Evolutionary conservation across 805 yeast genomes (phyloP), one percentile per base, ranked within the genome.

Genomic region (Saturnispora hagleri): DNA sequence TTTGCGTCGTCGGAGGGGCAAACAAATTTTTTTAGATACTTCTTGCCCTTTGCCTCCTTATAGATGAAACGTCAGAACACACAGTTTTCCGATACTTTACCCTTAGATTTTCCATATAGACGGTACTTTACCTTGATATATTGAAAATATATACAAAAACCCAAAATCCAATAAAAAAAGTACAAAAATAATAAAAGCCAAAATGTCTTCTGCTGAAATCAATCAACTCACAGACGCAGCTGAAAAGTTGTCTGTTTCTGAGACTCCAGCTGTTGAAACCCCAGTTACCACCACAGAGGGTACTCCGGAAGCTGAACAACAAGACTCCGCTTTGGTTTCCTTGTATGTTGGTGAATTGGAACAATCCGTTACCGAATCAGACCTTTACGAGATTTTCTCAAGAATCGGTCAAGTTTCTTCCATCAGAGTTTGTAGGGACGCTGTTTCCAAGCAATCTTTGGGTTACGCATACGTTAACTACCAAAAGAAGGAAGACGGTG

Each of bases 401-500:
- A 89, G 87, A 67, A 79, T 91, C 63, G 99, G 98, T 62, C 89
- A 88, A 66, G 98, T 93, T 55, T 81, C 97, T 33, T 88, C 97
- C 57, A 90, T 93, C 71, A 90, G 98, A 77, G 97, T 93, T 58
- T 93, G 99, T 78, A 91, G 99, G 76, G 98, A 93, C 69, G 95
- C 97, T 62, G 85, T 93, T 63, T 83, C 97, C 70, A 88, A 91
- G 77, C 89, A 89, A 68, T 91, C 98, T 56, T 82, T 93, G 62
- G 98, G 99, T 68, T 93, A 93, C 73, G 99, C 97, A 65, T 93
- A 93, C 75, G 97, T 93, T 66, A 93, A 93, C 85, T 93, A 76
- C 84, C 89, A 84, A 76, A 81, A 84, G 71, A 73, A 79, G 61
- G 86, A 79, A 58, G 97, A 93, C 67, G 98, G 96, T 68, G 89